Evolutionary conservation across 345 rosid genomes (phyloP), one percentile per base, ranked within the genome.

Genomic region (Reutealis trisperma): DNA sequence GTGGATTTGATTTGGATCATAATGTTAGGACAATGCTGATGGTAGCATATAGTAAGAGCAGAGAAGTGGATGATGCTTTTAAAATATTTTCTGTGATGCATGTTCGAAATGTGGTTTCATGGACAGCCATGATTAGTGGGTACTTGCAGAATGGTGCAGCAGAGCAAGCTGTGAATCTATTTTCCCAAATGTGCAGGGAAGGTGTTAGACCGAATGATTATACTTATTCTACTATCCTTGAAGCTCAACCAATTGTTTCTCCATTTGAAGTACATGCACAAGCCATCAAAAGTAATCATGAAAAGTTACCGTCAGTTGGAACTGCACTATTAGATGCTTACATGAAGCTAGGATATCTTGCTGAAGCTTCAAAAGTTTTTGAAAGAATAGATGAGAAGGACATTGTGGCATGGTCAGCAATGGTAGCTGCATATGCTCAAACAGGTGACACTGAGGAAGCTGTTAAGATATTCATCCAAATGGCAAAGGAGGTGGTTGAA

Each of bases 371-470:
- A 21, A 85, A 78, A 77, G 88, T 85, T 75, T 94, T 91, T 66
- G 72, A 80, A 32, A 60, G 79, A 65, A 89, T 91, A 61, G 85
- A 81, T 47, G 92, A 88, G 74, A 91, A 88, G 78, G 98, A 94
- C 71, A 85, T 90, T 61, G 92, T 94, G 51, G 90, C 99, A 65
- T 94, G 99, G 98, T 94, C 99, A 14, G 99, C 97, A 6, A 84
- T 94, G 93, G 77, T 91, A 77, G 86, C 90, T 72, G 94, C 95
- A 59, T 90, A 89, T 82, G 94, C 97, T 74, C 94, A 87, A 76
- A 80, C 42, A 3, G 95, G 94, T 76, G 90, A 93, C 79, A 86
- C 88, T 19, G 97, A 85, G 76, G 86, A 76, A 84, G 95, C 97
- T 63, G 82, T 90, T 54, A 85, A 84, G 73, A 52, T 79, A 57